phyloP scores from a whole-genome alignment of 768 basidiomycete species.

The Grammothele lineata region DNA sequence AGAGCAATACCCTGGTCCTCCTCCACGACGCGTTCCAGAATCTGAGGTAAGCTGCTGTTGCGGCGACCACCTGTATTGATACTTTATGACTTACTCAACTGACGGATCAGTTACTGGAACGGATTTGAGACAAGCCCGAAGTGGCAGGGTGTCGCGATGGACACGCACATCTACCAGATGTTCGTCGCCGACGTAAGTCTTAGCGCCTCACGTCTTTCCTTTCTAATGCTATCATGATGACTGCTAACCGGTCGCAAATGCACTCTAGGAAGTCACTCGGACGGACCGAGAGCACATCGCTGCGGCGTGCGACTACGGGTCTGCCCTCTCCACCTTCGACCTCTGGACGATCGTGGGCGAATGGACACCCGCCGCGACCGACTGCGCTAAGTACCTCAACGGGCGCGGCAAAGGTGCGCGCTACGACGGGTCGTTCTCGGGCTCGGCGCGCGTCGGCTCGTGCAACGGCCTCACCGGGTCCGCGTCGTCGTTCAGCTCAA shows the following conservation, averaged over 20 bases:
- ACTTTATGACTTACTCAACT: background rate
- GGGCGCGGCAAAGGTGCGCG: slow-evolving; percentile 68
- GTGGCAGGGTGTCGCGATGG: slow-evolving; percentile 68
- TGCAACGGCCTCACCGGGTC: slow-evolving; percentile 72
- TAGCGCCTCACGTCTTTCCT: background rate
- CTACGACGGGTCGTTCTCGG: slow-evolving; percentile 59
- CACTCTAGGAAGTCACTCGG: slow-evolving; percentile 46
- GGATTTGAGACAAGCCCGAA: slow-evolving; percentile 52
- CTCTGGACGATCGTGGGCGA: slow-evolving; percentile 88
- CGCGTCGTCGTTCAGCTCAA: slow-evolving; percentile 67
- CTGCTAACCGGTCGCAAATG: no score
- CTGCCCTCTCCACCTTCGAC: slow-evolving; percentile 45
- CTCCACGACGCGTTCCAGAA: slow-evolving; percentile 81
- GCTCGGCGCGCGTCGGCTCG: slow-evolving; percentile 56
- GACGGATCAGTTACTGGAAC: slow-evolving; percentile 48
- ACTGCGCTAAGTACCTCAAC: slow-evolving; percentile 80
- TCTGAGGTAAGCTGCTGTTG: slow-evolving; percentile 28
- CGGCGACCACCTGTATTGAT: no score
- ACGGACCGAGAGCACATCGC: slow-evolving; percentile 53
- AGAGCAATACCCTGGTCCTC: slow-evolving; percentile 57
- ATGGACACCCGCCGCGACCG: slow-evolving; percentile 76
- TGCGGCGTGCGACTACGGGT: slow-evolving; percentile 48
- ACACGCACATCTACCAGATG: slow-evolving; percentile 78
- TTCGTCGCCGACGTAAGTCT: slow-evolving; percentile 55
- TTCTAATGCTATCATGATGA: background rate